phyloP scores from a whole-genome alignment of 306 rosid genomes.

The Quercus agrifolia region DNA sequence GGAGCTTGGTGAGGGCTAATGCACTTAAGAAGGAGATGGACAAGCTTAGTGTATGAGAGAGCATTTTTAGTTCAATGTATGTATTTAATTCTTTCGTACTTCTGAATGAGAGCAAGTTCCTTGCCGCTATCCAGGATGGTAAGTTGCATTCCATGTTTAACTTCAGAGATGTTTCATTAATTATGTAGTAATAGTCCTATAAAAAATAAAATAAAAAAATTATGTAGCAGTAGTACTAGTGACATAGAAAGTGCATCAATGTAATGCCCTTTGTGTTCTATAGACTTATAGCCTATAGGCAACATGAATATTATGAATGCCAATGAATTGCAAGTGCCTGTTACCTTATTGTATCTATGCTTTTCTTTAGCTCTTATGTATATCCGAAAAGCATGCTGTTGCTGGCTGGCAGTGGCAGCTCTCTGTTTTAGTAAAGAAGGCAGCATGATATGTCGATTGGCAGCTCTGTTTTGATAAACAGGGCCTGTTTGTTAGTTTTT shows the following conservation, averaged over 20 bases:
- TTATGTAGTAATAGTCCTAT: too few relatives aligned
- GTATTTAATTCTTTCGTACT: constrained; percentile 3
- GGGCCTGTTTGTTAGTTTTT: not conserved
- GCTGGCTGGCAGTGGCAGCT: too few relatives aligned
- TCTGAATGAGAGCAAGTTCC: constrained; percentile 7
- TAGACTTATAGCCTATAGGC: not conserved
- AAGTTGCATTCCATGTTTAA: constrained; percentile 5
- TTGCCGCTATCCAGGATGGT: constrained; percentile 16
- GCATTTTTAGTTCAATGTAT: not conserved
- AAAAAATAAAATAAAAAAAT: too few relatives aligned
- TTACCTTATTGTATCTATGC: not conserved
- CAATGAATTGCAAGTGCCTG: not conserved
- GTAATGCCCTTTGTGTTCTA: not conserved
- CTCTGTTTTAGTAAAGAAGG: too few relatives aligned
- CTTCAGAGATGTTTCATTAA: not conserved
- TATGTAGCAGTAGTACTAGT: not conserved
- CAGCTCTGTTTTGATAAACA: too few relatives aligned
- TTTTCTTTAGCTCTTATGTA: not conserved
- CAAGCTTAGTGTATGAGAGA: constrained; percentile 58
- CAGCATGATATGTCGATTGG: too few relatives aligned
- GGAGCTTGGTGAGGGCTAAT: constrained; percentile 92
- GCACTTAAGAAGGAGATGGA: constrained; percentile 91
- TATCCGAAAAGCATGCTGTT: too few relatives aligned
- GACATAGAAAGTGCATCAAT: not conserved
- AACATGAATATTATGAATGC: not conserved